These are phyloP conservation scores for Entomortierella chlamydospora DNA, from an alignment of 192 early-diverging fungal genomes.

Conservation along the genomic window DNA sequence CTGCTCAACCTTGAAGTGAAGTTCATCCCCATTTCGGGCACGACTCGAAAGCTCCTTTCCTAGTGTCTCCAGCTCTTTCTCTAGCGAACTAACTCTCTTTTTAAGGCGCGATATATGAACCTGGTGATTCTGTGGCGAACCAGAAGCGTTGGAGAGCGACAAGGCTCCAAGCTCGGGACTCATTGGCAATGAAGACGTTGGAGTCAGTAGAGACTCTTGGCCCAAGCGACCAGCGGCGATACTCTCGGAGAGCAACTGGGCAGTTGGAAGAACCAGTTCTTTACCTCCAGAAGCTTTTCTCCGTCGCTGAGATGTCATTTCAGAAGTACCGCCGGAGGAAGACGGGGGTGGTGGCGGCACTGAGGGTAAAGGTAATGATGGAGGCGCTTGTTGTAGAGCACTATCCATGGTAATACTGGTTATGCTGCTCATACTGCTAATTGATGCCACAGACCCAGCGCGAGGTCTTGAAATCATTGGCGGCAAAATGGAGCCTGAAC, in stretches of 20 bases:
- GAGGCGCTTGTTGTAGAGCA: constrained; percentile 18
- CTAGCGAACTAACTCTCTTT: constrained; percentile 10
- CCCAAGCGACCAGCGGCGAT: background rate
- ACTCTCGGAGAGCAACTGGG: constrained; percentile 16
- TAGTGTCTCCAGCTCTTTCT: constrained; percentile 14
- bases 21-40: constrained; percentile 4
- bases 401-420: constrained; percentile 15
- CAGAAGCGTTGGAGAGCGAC: background rate
- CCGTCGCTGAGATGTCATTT: constrained; percentile 5
- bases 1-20: constrained; percentile 12
- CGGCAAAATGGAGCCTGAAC: constrained; percentile 8
- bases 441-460: constrained; percentile 21
- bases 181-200: constrained; percentile 13
- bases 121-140: background rate
- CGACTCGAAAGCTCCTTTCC: background rate
- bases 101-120: constrained; percentile 9
- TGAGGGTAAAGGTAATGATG: constrained; percentile 21
- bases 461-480: constrained; percentile 19
- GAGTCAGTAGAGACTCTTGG: constrained; percentile 21
- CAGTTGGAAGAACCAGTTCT: constrained; percentile 30
- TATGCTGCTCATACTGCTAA: background rate
- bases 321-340: background rate
- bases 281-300: constrained; percentile 24
- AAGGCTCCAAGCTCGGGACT: constrained; percentile 5
- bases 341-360: constrained; percentile 20